Evolutionary conservation across 345 rosid species (phyloP).

Genomic region (Eucalyptus tenuipes): DNA sequence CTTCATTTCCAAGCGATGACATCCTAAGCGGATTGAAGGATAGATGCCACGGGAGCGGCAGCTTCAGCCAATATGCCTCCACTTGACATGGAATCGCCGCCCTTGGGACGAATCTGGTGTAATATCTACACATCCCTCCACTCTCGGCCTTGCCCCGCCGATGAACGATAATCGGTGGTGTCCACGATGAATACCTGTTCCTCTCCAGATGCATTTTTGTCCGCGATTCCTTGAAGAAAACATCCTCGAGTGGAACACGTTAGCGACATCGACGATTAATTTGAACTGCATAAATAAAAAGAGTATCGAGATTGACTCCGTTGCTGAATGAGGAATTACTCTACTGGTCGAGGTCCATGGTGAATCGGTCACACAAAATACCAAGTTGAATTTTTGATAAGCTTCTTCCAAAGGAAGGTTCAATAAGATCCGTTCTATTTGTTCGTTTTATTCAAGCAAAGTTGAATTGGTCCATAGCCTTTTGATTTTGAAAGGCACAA

Average conservation of each 20-base stretch:
- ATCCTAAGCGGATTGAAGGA: conserved; percentile 48
- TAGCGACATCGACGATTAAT: not conserved
- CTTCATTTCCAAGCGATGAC: not conserved
- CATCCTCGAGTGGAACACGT: not conserved
- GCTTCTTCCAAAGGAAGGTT: not conserved
- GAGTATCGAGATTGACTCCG: not conserved
- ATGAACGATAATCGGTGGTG: conserved; percentile 26
- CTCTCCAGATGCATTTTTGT: not conserved
- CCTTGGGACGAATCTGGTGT: conserved; percentile 18
- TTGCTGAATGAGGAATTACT: not conserved
- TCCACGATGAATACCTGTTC: conserved; percentile 20
- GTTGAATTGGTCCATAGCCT: not conserved
- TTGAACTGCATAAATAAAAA: not conserved
- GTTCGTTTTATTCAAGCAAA: not conserved
- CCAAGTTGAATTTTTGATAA: not conserved
- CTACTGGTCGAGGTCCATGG: not conserved
- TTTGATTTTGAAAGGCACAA: no score
- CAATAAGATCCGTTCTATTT: not conserved
- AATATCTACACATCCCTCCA: conserved; percentile 28
- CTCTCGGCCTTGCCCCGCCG: conserved; percentile 41
- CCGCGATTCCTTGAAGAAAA: not conserved
- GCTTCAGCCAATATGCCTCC: conserved; percentile 37
- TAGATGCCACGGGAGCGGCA: not conserved
- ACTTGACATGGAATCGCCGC: conserved; percentile 15
- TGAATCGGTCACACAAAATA: not conserved